A percentile compares a stretch with the other conserved stretches of the same genome.
Conservation (phyloP, 768 basidiomycete genomes). For the Dacryopinax primogenitus region DNA sequence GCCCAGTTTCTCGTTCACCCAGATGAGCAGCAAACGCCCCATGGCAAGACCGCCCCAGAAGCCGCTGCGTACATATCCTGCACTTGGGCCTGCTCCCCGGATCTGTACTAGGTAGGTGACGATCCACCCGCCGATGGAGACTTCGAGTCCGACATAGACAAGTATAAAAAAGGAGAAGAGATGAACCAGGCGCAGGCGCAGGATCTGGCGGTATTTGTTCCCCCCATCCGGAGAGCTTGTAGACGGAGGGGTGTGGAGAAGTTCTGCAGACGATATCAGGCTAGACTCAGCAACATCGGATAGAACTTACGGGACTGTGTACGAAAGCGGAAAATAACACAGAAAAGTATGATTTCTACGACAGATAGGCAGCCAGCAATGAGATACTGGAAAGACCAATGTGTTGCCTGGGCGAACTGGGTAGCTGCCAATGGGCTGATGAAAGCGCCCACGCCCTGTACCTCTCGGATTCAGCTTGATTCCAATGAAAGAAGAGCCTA, state of each 20-base stretch:
- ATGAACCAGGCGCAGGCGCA: constrained; percentile 22
- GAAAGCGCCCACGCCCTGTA: constrained; percentile 34
- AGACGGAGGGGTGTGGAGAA: not conserved
- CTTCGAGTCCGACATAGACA: constrained; percentile 31
- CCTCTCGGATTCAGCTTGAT: not conserved
- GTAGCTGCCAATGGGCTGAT: constrained; percentile 64
- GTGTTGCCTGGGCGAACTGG: constrained; percentile 51
- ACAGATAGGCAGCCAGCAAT: constrained; percentile 52
- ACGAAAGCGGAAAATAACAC: not conserved
- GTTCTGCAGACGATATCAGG: not conserved
- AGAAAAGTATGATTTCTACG: constrained; percentile 40
- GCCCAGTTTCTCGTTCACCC: constrained; percentile 36
- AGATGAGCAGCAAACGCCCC: constrained; percentile 41
- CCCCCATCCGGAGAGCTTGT: not conserved
- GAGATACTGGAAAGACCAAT: constrained; percentile 73
- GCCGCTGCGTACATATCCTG: constrained; percentile 26
- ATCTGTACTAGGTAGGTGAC: constrained; percentile 18
- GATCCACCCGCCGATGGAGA: constrained; percentile 27
- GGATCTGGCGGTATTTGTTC: constrained; percentile 16
- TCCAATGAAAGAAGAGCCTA: not conserved
- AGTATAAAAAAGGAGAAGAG: constrained; percentile 25
- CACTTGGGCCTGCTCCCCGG: constrained; percentile 16
- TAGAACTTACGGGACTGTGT: not conserved
- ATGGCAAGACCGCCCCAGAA: constrained; percentile 35
- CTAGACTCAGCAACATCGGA: not conserved